Evolutionary conservation across 805 yeast genomes (phyloP).

Genomic region (Grigorovia transvaalensis): DNA sequence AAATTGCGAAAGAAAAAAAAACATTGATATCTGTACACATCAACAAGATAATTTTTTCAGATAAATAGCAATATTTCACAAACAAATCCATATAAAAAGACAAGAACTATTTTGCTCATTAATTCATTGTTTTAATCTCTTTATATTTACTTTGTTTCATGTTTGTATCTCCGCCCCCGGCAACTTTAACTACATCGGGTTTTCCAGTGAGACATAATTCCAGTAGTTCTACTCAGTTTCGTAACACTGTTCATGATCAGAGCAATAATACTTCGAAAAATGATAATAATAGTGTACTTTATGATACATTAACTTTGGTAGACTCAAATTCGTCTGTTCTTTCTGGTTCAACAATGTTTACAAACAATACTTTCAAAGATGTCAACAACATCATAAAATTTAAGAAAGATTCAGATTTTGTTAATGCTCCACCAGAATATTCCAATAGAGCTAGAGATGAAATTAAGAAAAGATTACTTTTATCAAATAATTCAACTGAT

Average conservation of each 20-base stretch:
- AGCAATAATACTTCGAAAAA: conserved; percentile 1
- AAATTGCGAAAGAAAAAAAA: not conserved
- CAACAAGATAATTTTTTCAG: not conserved
- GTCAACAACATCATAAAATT: not conserved
- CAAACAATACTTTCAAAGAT: not conserved
- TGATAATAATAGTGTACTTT: conserved; percentile 1
- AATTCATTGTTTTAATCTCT: too few relatives aligned
- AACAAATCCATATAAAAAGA: too few relatives aligned
- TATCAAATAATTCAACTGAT: conserved; percentile 1
- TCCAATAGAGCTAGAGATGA: conserved; percentile 29
- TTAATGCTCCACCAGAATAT: conserved; percentile 28
- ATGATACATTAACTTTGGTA: not conserved
- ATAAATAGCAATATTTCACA: not conserved
- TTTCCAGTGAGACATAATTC: conserved; percentile 7
- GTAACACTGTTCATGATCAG: not conserved
- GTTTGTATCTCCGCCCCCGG: conserved; percentile 29
- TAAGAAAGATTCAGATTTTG: conserved; percentile 16
- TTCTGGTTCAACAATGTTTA: not conserved
- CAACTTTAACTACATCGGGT: conserved; percentile 18
- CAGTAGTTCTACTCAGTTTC: conserved; percentile 2
- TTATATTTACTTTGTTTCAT: conserved; percentile 5
- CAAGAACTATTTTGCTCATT: too few relatives aligned
- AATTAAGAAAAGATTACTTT: conserved; percentile 23
- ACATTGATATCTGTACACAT: not conserved
- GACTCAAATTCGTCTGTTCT: not conserved